Conservation (phyloP, 192 early-diverging fungal genomes). For the Powellomyces hirtus region DNA sequence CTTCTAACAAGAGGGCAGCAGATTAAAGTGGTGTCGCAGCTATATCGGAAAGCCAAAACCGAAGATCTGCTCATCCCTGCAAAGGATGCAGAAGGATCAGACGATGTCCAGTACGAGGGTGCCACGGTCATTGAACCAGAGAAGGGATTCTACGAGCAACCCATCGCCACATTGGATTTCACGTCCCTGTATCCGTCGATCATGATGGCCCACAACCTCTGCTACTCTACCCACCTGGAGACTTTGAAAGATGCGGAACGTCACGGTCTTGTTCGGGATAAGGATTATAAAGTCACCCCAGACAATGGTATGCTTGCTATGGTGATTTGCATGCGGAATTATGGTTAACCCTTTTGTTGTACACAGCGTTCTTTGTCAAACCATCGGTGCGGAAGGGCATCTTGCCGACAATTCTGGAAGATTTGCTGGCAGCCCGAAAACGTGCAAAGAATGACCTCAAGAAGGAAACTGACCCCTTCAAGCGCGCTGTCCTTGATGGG, state of each 20-base stretch:
- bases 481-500: slow-evolving; percentile 89
- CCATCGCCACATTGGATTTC: slow-evolving; percentile 98
- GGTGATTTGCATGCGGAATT: not conserved
- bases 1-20: slow-evolving; percentile 92
- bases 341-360: not conserved
- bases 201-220: slow-evolving; percentile 99
- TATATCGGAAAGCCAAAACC: slow-evolving; percentile 81
- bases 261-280: slow-evolving; percentile 60
- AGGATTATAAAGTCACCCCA: slow-evolving; percentile 87
- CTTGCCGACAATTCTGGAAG: slow-evolving; percentile 82
- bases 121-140: slow-evolving; percentile 95
- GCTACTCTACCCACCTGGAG: slow-evolving; percentile 88
- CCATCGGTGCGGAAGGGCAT: slow-evolving; percentile 71
- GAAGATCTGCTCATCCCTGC: slow-evolving; percentile 89
- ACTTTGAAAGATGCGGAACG: slow-evolving; percentile 42
- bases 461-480: slow-evolving; percentile 95
- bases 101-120: slow-evolving; percentile 88
- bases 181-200: slow-evolving; percentile 97
- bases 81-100: slow-evolving; percentile 71
- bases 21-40: slow-evolving; percentile 96
- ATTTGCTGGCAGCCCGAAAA: slow-evolving; percentile 89
- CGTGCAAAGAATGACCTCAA: slow-evolving; percentile 90
- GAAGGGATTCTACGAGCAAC: slow-evolving; percentile 91
- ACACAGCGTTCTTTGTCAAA: slow-evolving; percentile 76
- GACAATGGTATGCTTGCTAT: slow-evolving; percentile 61